These are phyloP conservation scores for Plasmodium sp. DNA, from an alignment of 169 alveolate genomes.

Conservation along the genomic window DNA sequence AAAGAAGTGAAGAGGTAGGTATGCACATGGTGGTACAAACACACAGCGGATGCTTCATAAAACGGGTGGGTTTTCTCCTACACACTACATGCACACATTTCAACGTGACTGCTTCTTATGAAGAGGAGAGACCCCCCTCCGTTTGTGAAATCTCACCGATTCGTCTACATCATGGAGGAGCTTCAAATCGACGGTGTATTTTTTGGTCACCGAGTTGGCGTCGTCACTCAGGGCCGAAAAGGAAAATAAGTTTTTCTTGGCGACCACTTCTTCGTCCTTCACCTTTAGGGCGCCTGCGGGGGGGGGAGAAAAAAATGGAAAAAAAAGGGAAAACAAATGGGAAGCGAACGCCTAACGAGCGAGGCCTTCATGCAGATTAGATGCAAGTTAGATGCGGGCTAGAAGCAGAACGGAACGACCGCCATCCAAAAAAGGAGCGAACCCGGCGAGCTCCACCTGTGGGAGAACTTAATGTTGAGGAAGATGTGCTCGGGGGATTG, in stretches of 20 bases:
- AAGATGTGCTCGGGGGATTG: slow-evolving; percentile 91
- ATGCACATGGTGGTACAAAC: neutral
- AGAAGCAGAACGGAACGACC: neutral
- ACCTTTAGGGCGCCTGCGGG: slow-evolving; percentile 89
- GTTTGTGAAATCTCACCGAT: slow-evolving; percentile 33
- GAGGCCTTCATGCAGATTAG: no score
- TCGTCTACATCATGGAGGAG: slow-evolving; percentile 84
- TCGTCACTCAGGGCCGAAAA: slow-evolving; percentile 90
- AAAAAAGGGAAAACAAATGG: neutral
- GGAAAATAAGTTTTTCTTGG: slow-evolving; percentile 77
- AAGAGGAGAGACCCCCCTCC: neutral
- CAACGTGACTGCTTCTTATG: neutral
- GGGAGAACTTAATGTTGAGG: slow-evolving; percentile 93
- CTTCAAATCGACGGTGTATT: slow-evolving; percentile 84
- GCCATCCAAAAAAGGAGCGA: neutral
- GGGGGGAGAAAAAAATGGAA: neutral
- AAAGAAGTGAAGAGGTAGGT: neutral
- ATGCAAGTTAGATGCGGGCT: neutral
- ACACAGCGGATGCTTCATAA: neutral
- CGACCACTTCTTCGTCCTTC: slow-evolving; percentile 82
- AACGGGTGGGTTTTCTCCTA: neutral
- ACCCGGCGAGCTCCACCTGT: slow-evolving; percentile 96
- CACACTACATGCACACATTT: slow-evolving; percentile 15
- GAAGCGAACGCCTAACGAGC: neutral
- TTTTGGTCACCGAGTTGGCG: slow-evolving; percentile 85